Conservation (phyloP, 2,329 filamentous ascomycete species). For the Beauveria sp. region DNA sequence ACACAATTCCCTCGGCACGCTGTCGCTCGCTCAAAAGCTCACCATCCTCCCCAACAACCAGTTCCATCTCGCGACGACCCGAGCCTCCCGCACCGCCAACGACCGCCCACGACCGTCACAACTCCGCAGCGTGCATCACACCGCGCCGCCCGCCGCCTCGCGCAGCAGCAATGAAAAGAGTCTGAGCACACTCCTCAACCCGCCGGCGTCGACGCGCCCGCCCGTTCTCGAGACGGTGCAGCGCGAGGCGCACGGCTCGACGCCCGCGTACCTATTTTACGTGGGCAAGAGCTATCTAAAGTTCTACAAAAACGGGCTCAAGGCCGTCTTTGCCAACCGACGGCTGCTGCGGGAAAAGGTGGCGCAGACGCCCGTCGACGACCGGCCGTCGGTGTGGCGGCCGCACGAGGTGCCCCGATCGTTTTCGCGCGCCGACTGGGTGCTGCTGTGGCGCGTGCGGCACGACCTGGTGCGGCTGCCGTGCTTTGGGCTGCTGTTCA, state of each 20-base stretch:
- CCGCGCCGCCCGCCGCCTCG: conserved; percentile 12
- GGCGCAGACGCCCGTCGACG: conserved; percentile 42
- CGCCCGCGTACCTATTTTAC: conserved; percentile 42
- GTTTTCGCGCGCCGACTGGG: conserved; percentile 58
- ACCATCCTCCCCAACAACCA: conserved; percentile 4
- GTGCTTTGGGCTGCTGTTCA: conserved; percentile 65
- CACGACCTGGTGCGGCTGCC: conserved; percentile 74
- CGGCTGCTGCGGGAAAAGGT: conserved; percentile 39
- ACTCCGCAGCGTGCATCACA: conserved; percentile 2
- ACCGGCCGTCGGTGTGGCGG: conserved; percentile 34
- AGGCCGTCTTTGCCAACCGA: conserved; percentile 64
- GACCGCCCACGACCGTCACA: background rate
- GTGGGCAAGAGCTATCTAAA: conserved; percentile 67
- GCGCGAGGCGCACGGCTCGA: conserved; percentile 31
- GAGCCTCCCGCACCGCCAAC: conserved; percentile 6
- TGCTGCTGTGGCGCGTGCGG: conserved; percentile 58
- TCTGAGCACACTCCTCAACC: conserved; percentile 51
- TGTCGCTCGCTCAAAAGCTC: conserved; percentile 10
- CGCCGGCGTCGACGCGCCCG: conserved; percentile 64
- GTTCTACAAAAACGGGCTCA: conserved; percentile 85
- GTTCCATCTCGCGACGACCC: background rate
- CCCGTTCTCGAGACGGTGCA: conserved; percentile 58
- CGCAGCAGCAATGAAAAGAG: conserved; percentile 17
- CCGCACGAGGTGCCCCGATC: conserved; percentile 26
- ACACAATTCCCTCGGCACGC: conserved; percentile 14